Conservation (phyloP, 108 stramenopile genomes). For the Conticribra weissflogii region DNA sequence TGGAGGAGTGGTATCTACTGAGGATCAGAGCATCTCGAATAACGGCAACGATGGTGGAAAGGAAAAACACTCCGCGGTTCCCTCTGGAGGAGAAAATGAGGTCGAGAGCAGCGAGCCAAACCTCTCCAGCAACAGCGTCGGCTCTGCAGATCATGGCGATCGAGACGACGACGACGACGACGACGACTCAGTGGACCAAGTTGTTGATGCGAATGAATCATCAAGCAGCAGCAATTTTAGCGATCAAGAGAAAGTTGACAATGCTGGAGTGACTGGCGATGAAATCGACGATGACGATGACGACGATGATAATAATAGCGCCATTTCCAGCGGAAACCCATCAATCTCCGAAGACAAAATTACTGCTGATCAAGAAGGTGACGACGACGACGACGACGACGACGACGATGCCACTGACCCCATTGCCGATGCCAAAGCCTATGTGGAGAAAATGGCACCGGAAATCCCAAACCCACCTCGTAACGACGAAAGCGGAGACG, state of each 20-base stretch:
- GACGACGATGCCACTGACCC: background rate
- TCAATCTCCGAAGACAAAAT: too few species aligned
- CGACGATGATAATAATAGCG: slow-evolving; percentile 4
- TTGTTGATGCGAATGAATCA: background rate
- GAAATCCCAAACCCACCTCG: background rate
- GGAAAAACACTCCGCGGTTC: too few species aligned
- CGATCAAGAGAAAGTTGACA: slow-evolving; percentile 6
- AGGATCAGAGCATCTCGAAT: background rate
- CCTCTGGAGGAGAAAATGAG: too few species aligned
- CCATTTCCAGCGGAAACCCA: too few species aligned
- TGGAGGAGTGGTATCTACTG: background rate
- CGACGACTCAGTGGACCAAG: too few species aligned
- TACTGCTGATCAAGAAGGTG: too few species aligned
- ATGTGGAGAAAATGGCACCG: slow-evolving; percentile 1
- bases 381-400: slow-evolving; percentile 16
- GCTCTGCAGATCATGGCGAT: background rate
- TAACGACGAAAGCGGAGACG: background rate
- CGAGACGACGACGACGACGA: slow-evolving; percentile 7
- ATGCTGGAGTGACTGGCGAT: background rate
- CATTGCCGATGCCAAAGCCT: slow-evolving; percentile 4
- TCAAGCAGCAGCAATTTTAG: too few species aligned
- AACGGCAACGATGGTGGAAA: background rate
- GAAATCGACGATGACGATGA: slow-evolving; percentile 5
- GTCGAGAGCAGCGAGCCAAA: too few species aligned
- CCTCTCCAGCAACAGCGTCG: too few species aligned